Conservation (phyloP, 2,329 filamentous ascomycete genomes). For the Colletotrichum tropicale region DNA sequence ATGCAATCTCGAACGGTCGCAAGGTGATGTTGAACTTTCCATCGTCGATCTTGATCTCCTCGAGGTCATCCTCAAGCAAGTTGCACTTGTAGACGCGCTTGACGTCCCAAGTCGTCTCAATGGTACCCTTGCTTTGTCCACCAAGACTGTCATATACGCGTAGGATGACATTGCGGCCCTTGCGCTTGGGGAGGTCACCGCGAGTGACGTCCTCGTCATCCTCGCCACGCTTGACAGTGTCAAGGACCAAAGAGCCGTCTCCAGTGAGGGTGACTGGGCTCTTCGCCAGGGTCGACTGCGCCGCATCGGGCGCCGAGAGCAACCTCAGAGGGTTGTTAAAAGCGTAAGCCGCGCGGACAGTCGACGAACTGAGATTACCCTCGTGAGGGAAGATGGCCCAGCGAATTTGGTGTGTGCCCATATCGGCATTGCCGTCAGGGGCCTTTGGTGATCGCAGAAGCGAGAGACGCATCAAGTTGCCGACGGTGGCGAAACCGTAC, state of each 20-base stretch:
- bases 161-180: constrained; percentile 80
- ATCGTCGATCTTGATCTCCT: constrained; percentile 60
- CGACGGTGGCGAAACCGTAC: constrained; percentile 91
- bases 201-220: constrained; percentile 77
- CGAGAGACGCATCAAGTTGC: constrained; percentile 87
- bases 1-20: constrained; percentile 85
- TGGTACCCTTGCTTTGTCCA: constrained; percentile 74
- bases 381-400: constrained; percentile 90
- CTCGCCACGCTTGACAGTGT: constrained; percentile 92
- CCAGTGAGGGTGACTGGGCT: constrained; percentile 71
- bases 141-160: constrained; percentile 90
- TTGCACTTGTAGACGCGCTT: constrained; percentile 84
- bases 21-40: constrained; percentile 67
- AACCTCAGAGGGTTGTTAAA: constrained; percentile 84
- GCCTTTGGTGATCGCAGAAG: constrained; percentile 89
- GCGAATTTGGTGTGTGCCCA: constrained; percentile 85
- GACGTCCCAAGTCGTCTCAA: constrained; percentile 72
- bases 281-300: constrained; percentile 29
- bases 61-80: constrained; percentile 84
- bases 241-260: constrained; percentile 74
- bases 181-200: constrained; percentile 66
- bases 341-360: constrained; percentile 82
- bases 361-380: constrained; percentile 72
- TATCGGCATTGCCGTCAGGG: constrained; percentile 91
- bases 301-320: constrained; percentile 40